Evolutionary conservation across 306 rosid species (phyloP), one percentile per base, ranked within the genome.

Genomic region (Adenanthera pavonina): DNA sequence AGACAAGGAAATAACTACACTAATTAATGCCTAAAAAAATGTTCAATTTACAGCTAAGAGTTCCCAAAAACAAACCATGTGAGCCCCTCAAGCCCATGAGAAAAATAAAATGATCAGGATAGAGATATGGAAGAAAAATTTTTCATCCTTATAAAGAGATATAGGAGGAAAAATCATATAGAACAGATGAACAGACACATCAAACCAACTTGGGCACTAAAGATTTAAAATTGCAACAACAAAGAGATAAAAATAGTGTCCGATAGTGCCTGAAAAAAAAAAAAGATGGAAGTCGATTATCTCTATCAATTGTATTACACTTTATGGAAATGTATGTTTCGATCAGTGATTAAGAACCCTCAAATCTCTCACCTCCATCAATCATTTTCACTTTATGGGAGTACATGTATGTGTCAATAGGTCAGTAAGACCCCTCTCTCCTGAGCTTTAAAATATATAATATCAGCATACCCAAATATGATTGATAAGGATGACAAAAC

Each of bases 401-500:
- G 9, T 6, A 43, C 74, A 44, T 69, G 56, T 20, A 46, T 20
- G 56, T 47, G 41, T 20, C 47, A 33, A 44, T 44, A 9, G 51
- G 41, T 17, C 52, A 49, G 43, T 57, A 71, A 57, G 77, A 44
- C 10, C 40, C 71, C 71, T 44, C 82, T 53, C 46, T 41, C 68
- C 8, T 30, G 43, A 14, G 14, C 56, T 70, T 53, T 69, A 41
- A 64, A 64, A 64, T 68, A 9, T 11, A 68, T 16, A 16, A 40
- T 53, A 68, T 51, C 54, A 78, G 41, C 25, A 20, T 8, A 78
- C 19, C 54, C 40, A 44, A 79, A 69, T 1, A 44, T 33, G 61
- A 70, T 48, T 33, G 61, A 43, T 44, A 9, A 79, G 61, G 25
- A 70, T 56, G 74, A 79, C 49, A 79, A 25, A 79, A 47, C 49